phyloP scores from a whole-genome alignment of 805 yeast genomes.

The Wickerhamiella galacta region DNA sequence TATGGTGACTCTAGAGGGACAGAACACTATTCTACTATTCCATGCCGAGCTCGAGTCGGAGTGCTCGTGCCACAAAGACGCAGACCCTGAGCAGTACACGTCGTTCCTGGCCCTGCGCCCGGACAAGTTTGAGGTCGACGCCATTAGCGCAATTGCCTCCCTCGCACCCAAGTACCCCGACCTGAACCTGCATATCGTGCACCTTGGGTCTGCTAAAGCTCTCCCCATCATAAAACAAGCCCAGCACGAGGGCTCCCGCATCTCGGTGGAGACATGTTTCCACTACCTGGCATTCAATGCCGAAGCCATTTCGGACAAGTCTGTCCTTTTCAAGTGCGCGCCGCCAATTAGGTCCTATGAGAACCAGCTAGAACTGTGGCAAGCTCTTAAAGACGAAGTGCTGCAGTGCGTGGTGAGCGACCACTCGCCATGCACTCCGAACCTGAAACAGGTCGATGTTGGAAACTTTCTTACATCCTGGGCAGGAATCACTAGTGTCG shows the following conservation, averaged over 20 bases:
- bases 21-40: slow-evolving; percentile 65
- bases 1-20: slow-evolving; percentile 41
- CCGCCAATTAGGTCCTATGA: slow-evolving; percentile 77
- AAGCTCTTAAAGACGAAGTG: slow-evolving; percentile 45
- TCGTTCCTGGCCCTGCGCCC: slow-evolving; percentile 77
- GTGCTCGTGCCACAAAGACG: slow-evolving; percentile 5
- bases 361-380: slow-evolving; percentile 63
- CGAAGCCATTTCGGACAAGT: slow-evolving; percentile 58
- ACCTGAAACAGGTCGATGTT: slow-evolving; percentile 57
- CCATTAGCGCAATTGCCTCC: slow-evolving; percentile 53
- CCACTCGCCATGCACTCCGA: slow-evolving; percentile 93
- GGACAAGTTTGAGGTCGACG: slow-evolving; percentile 71
- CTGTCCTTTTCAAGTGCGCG: slow-evolving; percentile 82
- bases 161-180: slow-evolving; percentile 33
- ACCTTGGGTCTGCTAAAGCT: slow-evolving; percentile 73
- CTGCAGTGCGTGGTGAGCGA: slow-evolving; percentile 83
- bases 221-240: slow-evolving; percentile 58
- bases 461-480: slow-evolving; percentile 88
- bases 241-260: slow-evolving; percentile 25
- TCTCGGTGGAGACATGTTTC: slow-evolving; percentile 87
- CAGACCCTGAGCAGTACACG: slow-evolving; percentile 46
- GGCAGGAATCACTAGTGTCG: slow-evolving; percentile 94
- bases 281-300: slow-evolving; percentile 70
- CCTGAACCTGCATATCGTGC: slow-evolving; percentile 63
- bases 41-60: slow-evolving; percentile 78